Evolutionary conservation across 139 green algal species (phyloP).

Genomic region (Volvox reticuliferus): DNA sequence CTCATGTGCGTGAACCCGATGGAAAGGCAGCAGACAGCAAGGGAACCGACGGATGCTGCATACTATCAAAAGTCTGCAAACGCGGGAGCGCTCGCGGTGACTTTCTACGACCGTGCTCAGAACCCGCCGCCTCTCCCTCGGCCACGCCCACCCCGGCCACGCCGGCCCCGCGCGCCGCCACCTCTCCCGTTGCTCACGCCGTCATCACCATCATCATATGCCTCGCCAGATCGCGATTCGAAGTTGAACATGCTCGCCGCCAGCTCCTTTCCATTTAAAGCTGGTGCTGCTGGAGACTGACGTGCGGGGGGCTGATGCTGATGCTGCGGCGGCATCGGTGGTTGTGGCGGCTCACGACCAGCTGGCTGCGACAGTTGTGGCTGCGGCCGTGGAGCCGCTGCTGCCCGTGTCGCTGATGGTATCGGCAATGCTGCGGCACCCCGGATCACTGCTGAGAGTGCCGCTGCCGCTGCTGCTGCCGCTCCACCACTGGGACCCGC

Average conservation of each 20-base stretch:
- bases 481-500: neutral
- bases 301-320: neutral
- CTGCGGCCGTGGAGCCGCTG: neutral
- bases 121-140: neutral
- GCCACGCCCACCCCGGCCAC: neutral
- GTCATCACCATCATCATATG: neutral
- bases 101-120: neutral
- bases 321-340: too few species aligned
- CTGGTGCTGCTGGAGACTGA: neutral
- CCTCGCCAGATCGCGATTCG: neutral
- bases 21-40: too few species aligned
- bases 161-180: neutral
- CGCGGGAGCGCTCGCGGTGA: too few species aligned
- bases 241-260: slow-evolving; percentile 36
- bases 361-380: neutral
- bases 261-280: slow-evolving; percentile 13
- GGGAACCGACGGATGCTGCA: too few species aligned
- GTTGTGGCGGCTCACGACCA: neutral
- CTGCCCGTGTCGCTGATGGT: neutral
- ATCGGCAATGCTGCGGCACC: neutral
- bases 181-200: neutral
- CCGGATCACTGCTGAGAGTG: neutral
- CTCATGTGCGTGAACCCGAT: too few species aligned
- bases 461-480: neutral
- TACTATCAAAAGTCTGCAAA: too few species aligned